Evolutionary conservation across 148 eudicot species (phyloP).

Genomic region (Heliosperma pusillum): DNA sequence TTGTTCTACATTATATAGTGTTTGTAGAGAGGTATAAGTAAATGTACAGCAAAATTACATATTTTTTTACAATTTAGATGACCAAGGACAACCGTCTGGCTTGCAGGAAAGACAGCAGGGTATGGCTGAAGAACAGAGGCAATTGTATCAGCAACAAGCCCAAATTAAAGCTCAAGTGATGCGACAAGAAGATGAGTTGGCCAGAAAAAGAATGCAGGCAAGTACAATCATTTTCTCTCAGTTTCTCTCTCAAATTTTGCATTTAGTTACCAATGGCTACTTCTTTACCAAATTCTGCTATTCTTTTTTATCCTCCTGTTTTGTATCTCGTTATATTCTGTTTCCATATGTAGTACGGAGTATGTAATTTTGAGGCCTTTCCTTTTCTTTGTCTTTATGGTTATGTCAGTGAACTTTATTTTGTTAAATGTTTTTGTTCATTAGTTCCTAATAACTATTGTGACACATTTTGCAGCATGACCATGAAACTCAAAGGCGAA

Average conservation of each 20-base stretch:
- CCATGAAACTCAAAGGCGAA: conserved; percentile 80
- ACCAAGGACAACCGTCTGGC: conserved; percentile 1
- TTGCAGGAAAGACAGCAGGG: conserved; percentile 75
- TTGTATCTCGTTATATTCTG: neutral
- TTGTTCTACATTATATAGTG: neutral
- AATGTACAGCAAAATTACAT: neutral
- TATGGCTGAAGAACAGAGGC: conserved; percentile 87
- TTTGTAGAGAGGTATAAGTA: neutral
- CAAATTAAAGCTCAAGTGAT: conserved; percentile 83
- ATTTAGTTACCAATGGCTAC: neutral
- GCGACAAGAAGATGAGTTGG: conserved; percentile 88
- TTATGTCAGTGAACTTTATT: neutral
- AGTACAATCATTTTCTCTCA: neutral
- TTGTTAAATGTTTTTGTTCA: neutral
- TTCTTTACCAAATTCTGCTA: neutral
- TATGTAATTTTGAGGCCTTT: neutral
- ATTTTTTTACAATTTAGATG: neutral
- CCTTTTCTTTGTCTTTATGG: neutral
- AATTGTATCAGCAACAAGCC: conserved; percentile 70
- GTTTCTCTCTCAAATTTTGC: neutral
- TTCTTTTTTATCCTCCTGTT: neutral
- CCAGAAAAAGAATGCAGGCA: conserved; percentile 95
- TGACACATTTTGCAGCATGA: conserved; percentile 56
- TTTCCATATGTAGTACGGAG: neutral
- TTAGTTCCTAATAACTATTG: neutral